phyloP scores from a whole-genome alignment of 78 protist species.

The Blattamonas nauphoetae region DNA sequence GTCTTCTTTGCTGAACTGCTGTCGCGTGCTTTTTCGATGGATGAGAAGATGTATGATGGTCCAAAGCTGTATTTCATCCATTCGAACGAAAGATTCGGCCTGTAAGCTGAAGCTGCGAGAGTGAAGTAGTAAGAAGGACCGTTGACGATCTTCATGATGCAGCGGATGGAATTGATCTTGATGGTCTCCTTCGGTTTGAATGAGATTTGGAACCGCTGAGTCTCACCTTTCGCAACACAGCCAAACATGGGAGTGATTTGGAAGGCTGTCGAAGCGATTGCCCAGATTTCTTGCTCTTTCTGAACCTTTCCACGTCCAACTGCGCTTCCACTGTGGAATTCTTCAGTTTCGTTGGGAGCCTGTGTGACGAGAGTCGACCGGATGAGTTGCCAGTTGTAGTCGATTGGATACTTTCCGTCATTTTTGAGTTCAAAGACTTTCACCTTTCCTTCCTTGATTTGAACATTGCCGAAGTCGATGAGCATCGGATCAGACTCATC shows the following conservation, averaged over 20 bases:
- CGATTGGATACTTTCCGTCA: conserved; percentile 40
- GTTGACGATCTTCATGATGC: conserved; percentile 20
- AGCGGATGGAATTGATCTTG: neutral
- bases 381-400: conserved; percentile 24
- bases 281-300: neutral
- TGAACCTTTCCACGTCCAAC: neutral
- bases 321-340: neutral
- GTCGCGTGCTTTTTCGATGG: neutral
- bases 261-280: neutral
- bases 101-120: conserved; percentile 22
- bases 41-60: conserved; percentile 18
- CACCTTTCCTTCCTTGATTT: conserved; percentile 23
- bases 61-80: conserved; percentile 41
- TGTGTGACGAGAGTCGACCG: neutral
- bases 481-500: neutral
- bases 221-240: conserved; percentile 14
- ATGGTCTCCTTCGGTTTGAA: conserved; percentile 23
- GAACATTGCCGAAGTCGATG: conserved; percentile 54
- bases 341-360: neutral
- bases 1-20: neutral
- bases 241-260: conserved; percentile 19
- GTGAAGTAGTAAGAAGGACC: conserved; percentile 33
- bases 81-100: conserved; percentile 32
- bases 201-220: neutral
- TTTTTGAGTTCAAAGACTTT: conserved; percentile 23